phyloP scores from a whole-genome alignment of 1,284 basidiomycete species.

The Sporisorium reilianum region DNA sequence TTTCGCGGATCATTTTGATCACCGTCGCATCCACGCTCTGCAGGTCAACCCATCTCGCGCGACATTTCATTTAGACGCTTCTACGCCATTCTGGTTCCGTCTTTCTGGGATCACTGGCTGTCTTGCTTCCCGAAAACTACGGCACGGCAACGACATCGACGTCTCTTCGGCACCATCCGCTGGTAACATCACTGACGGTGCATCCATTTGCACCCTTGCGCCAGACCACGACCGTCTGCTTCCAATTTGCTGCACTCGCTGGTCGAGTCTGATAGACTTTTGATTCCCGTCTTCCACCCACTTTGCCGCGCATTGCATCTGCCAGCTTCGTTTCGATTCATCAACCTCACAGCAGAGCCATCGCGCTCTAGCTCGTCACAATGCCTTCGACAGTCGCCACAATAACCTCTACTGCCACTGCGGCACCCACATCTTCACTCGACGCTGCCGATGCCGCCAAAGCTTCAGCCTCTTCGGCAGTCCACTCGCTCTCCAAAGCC shows the following conservation, averaged over 20 bases:
- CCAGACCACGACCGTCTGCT: neutral
- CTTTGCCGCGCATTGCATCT: neutral
- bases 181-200: neutral
- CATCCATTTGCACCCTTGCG: neutral
- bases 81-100: neutral
- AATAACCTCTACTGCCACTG: constrained; percentile 26
- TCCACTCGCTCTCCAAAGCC: constrained; percentile 51
- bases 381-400: constrained; percentile 44
- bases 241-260: constrained; percentile 10
- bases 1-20: neutral
- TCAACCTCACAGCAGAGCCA: neutral
- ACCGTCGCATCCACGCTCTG: neutral
- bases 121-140: no score
- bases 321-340: neutral
- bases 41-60: constrained; percentile 9
- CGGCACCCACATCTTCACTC: constrained; percentile 20
- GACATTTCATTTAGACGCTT: constrained; percentile 29
- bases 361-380: constrained; percentile 2
- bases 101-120: neutral
- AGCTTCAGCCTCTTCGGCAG: constrained; percentile 51
- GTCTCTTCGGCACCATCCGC: neutral
- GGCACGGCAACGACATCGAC: neutral
- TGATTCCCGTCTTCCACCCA: neutral
- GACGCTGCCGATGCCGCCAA: constrained; percentile 41
- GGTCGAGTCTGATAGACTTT: constrained; percentile 7